These are phyloP conservation scores for Mucor piriformis DNA, from an alignment of 371 early-diverging fungal species.

Conservation along the genomic window DNA sequence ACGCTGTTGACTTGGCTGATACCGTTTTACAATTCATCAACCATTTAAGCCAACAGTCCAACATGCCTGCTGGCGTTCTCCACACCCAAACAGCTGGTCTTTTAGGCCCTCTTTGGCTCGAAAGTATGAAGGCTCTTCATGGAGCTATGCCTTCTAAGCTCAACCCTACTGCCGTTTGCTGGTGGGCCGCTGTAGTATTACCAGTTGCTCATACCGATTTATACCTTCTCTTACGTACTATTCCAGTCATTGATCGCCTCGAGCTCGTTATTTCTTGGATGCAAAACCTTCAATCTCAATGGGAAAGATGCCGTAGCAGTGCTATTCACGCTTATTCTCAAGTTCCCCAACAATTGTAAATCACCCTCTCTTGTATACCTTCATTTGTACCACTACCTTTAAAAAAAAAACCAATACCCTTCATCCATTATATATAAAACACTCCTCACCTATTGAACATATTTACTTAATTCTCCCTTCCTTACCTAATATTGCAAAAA, in stretches of 20 bases:
- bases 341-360: slow-evolving; percentile 6
- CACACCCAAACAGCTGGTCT: slow-evolving; percentile 28
- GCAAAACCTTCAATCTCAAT: slow-evolving; percentile 26
- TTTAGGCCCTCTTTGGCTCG: slow-evolving; percentile 31
- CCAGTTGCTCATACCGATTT: slow-evolving; percentile 10
- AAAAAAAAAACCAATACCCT: no score
- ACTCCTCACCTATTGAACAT: background rate
- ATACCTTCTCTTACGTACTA: slow-evolving; percentile 20
- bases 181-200: slow-evolving; percentile 30
- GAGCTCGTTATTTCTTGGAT: slow-evolving; percentile 28
- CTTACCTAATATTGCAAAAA: background rate
- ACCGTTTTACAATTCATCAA: slow-evolving; percentile 18
- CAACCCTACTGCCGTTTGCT: slow-evolving; percentile 24
- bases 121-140: slow-evolving; percentile 19
- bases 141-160: slow-evolving; percentile 24
- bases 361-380: background rate
- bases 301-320: slow-evolving; percentile 24
- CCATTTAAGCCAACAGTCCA: slow-evolving; percentile 7
- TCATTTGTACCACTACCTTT: slow-evolving; percentile 9
- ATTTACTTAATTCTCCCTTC: background rate
- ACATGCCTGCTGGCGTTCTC: slow-evolving; percentile 2
- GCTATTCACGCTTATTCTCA: slow-evolving; percentile 26
- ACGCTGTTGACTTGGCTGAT: slow-evolving; percentile 20
- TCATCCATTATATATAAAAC: background rate
- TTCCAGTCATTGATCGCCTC: slow-evolving; percentile 24